These are phyloP conservation scores for Trichoderma parareesei DNA, from an alignment of 495 filamentous ascomycete genomes.

Conservation along the genomic window DNA sequence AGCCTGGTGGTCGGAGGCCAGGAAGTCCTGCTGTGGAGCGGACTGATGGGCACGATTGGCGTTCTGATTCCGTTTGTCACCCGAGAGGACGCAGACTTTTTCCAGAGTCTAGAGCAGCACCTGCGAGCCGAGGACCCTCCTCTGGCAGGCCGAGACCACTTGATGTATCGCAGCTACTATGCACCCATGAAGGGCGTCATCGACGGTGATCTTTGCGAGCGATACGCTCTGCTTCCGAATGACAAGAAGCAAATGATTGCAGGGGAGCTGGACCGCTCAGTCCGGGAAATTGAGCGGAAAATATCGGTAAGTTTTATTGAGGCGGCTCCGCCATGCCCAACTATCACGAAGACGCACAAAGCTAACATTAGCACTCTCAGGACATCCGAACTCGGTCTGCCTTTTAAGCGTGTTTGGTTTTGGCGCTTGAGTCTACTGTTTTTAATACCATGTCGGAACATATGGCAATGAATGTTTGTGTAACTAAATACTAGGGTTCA, in stretches of 20 bases:
- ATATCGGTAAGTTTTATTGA: conserved; percentile 59
- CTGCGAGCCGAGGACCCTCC: conserved; percentile 77
- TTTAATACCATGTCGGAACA: not conserved
- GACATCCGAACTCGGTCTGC: conserved; percentile 85
- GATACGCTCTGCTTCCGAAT: conserved; percentile 69
- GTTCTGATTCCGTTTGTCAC: conserved; percentile 83
- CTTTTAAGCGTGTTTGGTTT: conserved; percentile 42
- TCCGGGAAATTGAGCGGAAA: conserved; percentile 89
- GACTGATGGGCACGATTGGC: conserved; percentile 87
- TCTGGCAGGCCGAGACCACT: conserved; percentile 82
- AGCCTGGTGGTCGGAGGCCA: conserved; percentile 85
- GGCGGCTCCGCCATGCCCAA: not conserved
- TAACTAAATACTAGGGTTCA: not conserved
- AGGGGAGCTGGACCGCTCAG: conserved; percentile 79
- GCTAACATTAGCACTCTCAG: conserved; percentile 34
- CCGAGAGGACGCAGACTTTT: conserved; percentile 93
- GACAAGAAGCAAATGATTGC: conserved; percentile 95
- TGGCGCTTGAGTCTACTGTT: not conserved
- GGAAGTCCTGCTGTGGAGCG: conserved; percentile 87
- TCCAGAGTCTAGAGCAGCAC: conserved; percentile 84
- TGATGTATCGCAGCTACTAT: conserved; percentile 93
- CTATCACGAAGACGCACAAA: not conserved
- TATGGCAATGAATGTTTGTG: not conserved
- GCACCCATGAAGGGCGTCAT: conserved; percentile 95
- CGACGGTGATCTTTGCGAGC: conserved; percentile 96